Conservation (phyloP, 306 rosid species). For the Malus sieversii region DNA sequence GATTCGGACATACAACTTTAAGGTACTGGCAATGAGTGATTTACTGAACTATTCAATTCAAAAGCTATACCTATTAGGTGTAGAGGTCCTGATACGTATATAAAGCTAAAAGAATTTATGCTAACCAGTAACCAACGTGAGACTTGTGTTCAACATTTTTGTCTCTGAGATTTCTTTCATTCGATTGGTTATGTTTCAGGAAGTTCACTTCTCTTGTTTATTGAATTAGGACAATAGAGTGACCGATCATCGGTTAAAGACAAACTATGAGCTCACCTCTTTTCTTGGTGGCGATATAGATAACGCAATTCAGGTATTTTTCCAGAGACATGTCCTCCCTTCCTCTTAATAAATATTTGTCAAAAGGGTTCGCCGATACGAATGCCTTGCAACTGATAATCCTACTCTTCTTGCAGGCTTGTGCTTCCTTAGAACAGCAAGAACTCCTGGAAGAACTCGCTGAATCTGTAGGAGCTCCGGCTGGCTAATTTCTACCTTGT, state of each 20-base stretch:
- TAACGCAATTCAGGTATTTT: slow-evolving; percentile 77
- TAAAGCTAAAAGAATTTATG: neutral
- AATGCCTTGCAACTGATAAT: neutral
- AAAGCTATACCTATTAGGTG: neutral
- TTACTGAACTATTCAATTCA: neutral
- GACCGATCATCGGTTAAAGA: slow-evolving; percentile 89
- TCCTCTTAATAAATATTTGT: neutral
- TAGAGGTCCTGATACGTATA: neutral
- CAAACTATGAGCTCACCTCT: slow-evolving; percentile 77
- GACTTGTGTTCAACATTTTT: neutral
- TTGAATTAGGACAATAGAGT: slow-evolving; percentile 77
- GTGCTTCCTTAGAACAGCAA: slow-evolving; percentile 70
- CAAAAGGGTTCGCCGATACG: neutral
- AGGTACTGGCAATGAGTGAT: slow-evolving; percentile 40
- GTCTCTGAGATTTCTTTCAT: neutral
- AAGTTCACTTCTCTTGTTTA: slow-evolving; percentile 6
- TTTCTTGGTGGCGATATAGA: slow-evolving; percentile 83
- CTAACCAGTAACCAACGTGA: neutral
- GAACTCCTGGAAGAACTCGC: slow-evolving; percentile 94
- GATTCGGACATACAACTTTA: slow-evolving; percentile 82
- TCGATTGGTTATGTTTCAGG: slow-evolving; percentile 1
- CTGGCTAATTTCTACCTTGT: slow-evolving; percentile 31
- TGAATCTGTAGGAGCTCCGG: slow-evolving; percentile 51
- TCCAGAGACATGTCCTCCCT: neutral
- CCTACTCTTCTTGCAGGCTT: slow-evolving; percentile 48